These are phyloP conservation scores for Hortiboletus rubellus DNA, from an alignment of 1,284 basidiomycete genomes.

Conservation along the genomic window DNA sequence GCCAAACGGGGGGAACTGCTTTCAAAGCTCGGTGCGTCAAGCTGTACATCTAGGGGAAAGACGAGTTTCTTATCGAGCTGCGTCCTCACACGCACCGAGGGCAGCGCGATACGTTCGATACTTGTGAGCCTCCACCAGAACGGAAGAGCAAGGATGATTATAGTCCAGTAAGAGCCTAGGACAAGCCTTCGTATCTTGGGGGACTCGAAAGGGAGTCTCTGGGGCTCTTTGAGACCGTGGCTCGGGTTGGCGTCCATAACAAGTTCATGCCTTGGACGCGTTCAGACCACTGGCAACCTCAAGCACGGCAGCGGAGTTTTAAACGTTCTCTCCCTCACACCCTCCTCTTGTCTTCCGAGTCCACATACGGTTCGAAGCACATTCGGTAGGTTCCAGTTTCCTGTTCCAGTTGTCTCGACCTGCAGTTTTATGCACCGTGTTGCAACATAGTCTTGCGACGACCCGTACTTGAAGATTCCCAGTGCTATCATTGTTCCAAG, in stretches of 20 bases:
- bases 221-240: constrained; percentile 46
- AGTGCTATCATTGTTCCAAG: constrained; percentile 8
- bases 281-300: background rate
- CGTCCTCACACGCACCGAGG: constrained; percentile 59
- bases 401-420: background rate
- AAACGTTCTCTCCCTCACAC: constrained; percentile 29
- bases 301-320: constrained; percentile 32
- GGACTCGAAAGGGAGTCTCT: constrained; percentile 54
- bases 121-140: constrained; percentile 90
- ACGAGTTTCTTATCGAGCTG: constrained; percentile 47
- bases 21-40: constrained; percentile 39
- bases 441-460: constrained; percentile 1
- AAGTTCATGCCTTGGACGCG: constrained; percentile 11
- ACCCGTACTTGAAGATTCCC: constrained; percentile 6
- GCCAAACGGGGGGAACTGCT: constrained; percentile 9
- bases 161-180: constrained; percentile 71
- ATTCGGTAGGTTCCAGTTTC: constrained; percentile 6
- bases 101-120: constrained; percentile 77
- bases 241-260: constrained; percentile 26
- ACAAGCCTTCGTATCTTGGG: constrained; percentile 52
- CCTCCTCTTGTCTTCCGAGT: constrained; percentile 19
- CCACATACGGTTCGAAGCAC: constrained; percentile 10
- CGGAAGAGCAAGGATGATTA: constrained; percentile 73
- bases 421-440: constrained; percentile 10
- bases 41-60: constrained; percentile 54